A percentile compares a stretch with the other conserved stretches of the same genome.
These are phyloP conservation scores for Physcomitrium patens DNA, from an alignment of 225 moss, liverwort and hornwort species.

Conservation along the genomic window DNA sequence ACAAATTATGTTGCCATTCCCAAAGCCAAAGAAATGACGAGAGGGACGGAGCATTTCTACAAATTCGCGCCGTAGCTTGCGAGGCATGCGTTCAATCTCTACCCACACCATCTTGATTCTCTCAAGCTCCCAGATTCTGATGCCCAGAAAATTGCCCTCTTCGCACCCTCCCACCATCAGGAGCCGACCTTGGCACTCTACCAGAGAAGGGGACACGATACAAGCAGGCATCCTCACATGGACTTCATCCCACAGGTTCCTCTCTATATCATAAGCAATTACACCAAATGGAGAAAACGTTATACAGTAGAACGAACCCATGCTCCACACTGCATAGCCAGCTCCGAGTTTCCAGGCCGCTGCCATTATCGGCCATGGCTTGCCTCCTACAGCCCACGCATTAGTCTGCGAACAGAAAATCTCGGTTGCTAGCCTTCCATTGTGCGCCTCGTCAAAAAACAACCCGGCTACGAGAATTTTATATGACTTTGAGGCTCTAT, in stretches of 20 bases:
- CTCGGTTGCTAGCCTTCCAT: constrained; percentile 74
- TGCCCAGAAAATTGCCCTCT: constrained; percentile 67
- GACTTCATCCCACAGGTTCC: constrained; percentile 63
- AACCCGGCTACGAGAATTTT: constrained; percentile 75
- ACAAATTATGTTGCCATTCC: constrained; percentile 69
- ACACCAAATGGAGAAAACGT: constrained; percentile 83
- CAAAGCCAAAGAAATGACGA: constrained; percentile 77
- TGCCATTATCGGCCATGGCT: constrained; percentile 83
- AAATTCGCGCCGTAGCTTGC: constrained; percentile 65
- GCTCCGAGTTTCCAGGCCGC: constrained; percentile 84
- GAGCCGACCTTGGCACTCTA: constrained; percentile 69
- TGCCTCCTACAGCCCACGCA: constrained; percentile 67
- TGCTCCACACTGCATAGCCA: constrained; percentile 71
- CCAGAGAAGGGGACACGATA: constrained; percentile 75
- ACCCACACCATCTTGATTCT: constrained; percentile 63
- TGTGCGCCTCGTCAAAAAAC: constrained; percentile 74
- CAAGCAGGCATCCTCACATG: constrained; percentile 72
- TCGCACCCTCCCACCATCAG: constrained; percentile 81
- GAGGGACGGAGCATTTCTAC: constrained; percentile 75
- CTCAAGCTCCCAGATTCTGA: constrained; percentile 84
- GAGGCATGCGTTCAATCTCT: constrained; percentile 78
- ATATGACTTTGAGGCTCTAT: constrained; percentile 55
- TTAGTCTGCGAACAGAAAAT: constrained; percentile 61
- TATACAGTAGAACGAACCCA: constrained; percentile 70
- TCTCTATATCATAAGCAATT: constrained; percentile 66